Evolutionary conservation across 2,329 filamentous ascomycete genomes (phyloP).

Genomic region (Xylariomycetidae sp.): DNA sequence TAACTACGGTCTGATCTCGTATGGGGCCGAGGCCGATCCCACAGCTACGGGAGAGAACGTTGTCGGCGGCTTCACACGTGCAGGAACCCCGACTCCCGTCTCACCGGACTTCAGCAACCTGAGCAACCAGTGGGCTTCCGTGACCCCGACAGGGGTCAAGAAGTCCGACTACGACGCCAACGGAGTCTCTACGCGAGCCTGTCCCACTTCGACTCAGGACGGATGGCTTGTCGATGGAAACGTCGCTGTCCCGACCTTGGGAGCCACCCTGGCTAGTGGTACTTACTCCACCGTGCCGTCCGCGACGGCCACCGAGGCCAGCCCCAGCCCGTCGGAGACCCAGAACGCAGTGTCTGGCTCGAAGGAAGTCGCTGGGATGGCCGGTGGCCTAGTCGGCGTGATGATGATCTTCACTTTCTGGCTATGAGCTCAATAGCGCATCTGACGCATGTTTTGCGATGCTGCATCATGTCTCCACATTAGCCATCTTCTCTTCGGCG

Average conservation of each 20-base stretch:
- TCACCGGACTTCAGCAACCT: conserved; percentile 76
- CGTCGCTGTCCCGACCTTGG: conserved; percentile 64
- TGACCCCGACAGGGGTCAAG: conserved; percentile 64
- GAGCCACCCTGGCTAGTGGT: conserved; percentile 40
- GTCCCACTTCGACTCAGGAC: conserved; percentile 63
- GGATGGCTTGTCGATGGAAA: conserved; percentile 72
- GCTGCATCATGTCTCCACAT: too few species aligned
- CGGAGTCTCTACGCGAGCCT: conserved; percentile 58
- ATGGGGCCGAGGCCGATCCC: conserved; percentile 56
- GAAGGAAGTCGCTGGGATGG: conserved; percentile 46
- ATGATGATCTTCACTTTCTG: conserved; percentile 49
- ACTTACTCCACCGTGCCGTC: conserved; percentile 22
- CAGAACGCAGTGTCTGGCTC: conserved; percentile 39
- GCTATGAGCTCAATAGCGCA: conserved; percentile 34
- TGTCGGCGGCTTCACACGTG: conserved; percentile 62
- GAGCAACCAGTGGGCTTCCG: conserved; percentile 68
- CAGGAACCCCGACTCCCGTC: conserved; percentile 69
- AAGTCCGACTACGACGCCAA: conserved; percentile 61
- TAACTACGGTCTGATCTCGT: conserved; percentile 75
- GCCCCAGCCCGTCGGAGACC: conserved; percentile 25
- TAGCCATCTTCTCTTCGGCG: too few species aligned
- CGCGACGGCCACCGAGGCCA: conserved; percentile 26
- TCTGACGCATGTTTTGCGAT: too few species aligned
- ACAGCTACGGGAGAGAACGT: conserved; percentile 50
- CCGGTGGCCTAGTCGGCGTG: conserved; percentile 42